Evolutionary conservation across 768 basidiomycete species (phyloP).

Genomic region (Boletus rubroflammeus): DNA sequence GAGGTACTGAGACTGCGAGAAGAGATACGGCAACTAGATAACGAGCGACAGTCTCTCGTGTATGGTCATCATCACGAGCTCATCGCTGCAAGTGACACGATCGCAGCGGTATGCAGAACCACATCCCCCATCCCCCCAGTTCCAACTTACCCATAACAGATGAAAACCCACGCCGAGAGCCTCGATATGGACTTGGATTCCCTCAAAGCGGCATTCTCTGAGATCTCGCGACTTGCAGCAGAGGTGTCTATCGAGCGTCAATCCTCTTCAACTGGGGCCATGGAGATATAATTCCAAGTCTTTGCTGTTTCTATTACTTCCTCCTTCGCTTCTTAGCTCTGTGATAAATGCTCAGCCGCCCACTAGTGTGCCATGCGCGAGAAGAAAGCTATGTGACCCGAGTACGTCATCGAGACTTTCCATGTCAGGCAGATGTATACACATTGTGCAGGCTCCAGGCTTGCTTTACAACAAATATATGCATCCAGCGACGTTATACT

Average conservation of each 20-base stretch:
- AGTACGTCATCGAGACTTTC: conserved; percentile 6
- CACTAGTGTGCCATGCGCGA: background rate
- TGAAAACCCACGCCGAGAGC: conserved; percentile 84
- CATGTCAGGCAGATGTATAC: background rate
- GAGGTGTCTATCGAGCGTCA: conserved; percentile 55
- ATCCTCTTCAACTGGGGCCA: background rate
- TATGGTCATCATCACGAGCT: conserved; percentile 96
- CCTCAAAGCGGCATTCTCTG: conserved; percentile 76
- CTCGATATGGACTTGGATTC: conserved; percentile 82
- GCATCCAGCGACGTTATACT: conserved; percentile 5
- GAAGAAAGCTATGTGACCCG: background rate
- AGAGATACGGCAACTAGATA: conserved; percentile 88
- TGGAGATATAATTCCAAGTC: background rate
- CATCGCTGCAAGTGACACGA: conserved; percentile 90
- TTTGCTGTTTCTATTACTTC: background rate
- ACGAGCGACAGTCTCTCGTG: conserved; percentile 85
- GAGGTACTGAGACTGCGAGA: conserved; percentile 5
- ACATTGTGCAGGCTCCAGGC: conserved; percentile 11
- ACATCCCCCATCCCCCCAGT: background rate
- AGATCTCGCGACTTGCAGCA: conserved; percentile 74
- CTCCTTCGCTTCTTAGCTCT: background rate
- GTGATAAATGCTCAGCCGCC: background rate
- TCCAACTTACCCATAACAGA: conserved; percentile 42
- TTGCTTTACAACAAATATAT: conserved; percentile 11
- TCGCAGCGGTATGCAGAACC: conserved; percentile 59